Base-by-base conservation (phyloP, 2,329 filamentous ascomycete genomes). In the Dothiorella sarmentorum region DNA sequence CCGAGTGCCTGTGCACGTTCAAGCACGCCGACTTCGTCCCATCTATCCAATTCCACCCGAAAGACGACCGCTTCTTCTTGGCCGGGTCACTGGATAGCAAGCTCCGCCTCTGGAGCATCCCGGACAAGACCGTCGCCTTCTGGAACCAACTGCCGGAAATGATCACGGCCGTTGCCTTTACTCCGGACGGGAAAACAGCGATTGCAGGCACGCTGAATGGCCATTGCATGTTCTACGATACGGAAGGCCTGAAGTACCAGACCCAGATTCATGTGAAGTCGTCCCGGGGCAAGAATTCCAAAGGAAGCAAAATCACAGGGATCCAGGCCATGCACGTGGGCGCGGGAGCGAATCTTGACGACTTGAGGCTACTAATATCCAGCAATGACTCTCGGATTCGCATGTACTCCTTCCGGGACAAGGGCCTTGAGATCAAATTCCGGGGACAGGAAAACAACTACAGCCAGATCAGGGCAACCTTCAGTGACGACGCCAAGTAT, bases 231-330 rank as follows among this genome's bases (percentile, higher is more conserved):
- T 94, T 97, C 65, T 96, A 93, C 72, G 90, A 96, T 59, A 99
- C 94, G 0, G 91, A 97, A 66, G 91, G 91, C 0, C 76, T 99
- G 52, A 94, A 90, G 67, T 84, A 87, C 56, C 84, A 90, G 64
- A 88, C 88, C 1, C 91, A 97, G 69, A 87, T 97, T 27, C 91
- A 96, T 64, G 92, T 97, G n/a, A 86, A 92, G 43, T 97, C 92
- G 0, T 91, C 91, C 0, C 83, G 92, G 60, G 93, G 94, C 2
- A 92, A 91, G 69, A 97, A 97, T 68, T 89, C 92, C 4, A 97
- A 96, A 71, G 93, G 93, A 5, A 96, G 91, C 76, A 99, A 99
- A 71, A 96, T 99, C 65, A 97, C 94, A 0, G 92, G 91, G 6
- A 96, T 99, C 56, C 86, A 93, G 67, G 40, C 43, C 4, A 53